These are phyloP conservation scores for Candida sakaeoensis DNA, from an alignment of 805 yeast species.

Conservation along the genomic window DNA sequence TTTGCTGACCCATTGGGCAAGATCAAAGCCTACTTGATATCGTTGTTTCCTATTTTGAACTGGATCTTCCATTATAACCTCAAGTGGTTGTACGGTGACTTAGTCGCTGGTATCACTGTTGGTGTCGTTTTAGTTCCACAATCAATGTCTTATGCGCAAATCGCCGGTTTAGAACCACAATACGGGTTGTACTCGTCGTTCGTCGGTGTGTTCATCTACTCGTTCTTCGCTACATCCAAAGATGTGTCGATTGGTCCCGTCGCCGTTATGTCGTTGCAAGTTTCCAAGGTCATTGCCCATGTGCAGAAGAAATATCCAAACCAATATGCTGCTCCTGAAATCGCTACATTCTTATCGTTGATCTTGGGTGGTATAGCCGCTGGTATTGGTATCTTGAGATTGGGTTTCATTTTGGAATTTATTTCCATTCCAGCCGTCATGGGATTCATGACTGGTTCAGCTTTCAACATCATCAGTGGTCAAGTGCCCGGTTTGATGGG, in stretches of 20 bases:
- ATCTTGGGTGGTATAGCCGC: constrained; percentile 83
- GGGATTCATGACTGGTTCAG: constrained; percentile 95
- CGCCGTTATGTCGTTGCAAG: constrained; percentile 90
- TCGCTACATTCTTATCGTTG: constrained; percentile 77
- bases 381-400: constrained; percentile 76
- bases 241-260: constrained; percentile 97
- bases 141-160: constrained; percentile 89
- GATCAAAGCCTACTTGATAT: constrained; percentile 46
- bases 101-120: constrained; percentile 90
- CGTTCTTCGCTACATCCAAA: constrained; percentile 90
- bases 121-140: constrained; percentile 94
- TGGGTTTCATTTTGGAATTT: constrained; percentile 85
- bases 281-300: constrained; percentile 67
- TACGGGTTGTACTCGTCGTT: constrained; percentile 90
- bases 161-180: constrained; percentile 78
- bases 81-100: constrained; percentile 75
- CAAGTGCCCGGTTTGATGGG: constrained; percentile 90
- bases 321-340: constrained; percentile 56
- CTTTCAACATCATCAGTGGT: constrained; percentile 75
- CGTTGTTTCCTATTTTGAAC: constrained; percentile 73
- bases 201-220: constrained; percentile 83
- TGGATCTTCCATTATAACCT: constrained; percentile 85
- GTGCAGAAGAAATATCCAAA: constrained; percentile 47
- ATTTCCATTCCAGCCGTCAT: constrained; percentile 89
- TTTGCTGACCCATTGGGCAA: constrained; percentile 37